Conservation (phyloP, 129 eudicot species). For the Cynara cardunculus region DNA sequence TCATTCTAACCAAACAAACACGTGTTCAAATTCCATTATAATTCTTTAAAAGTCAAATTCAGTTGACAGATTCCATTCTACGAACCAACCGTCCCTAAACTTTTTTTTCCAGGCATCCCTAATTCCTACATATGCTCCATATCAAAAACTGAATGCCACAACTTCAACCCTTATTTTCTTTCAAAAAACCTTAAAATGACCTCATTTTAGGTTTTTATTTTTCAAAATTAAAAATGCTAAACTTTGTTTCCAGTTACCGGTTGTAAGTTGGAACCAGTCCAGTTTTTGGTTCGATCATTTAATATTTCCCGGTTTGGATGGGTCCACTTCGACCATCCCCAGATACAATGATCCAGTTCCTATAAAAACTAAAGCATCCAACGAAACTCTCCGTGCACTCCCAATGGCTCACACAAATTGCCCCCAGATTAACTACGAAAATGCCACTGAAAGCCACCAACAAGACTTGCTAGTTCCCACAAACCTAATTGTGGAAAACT, state of each 20-base stretch:
- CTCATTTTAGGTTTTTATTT: too few species aligned
- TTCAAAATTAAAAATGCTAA: too few species aligned
- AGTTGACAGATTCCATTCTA: too few species aligned
- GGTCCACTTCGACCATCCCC: not conserved
- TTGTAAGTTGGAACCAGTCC: too few species aligned
- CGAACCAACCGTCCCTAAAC: too few species aligned
- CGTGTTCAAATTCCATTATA: too few species aligned
- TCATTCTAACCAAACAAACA: too few species aligned
- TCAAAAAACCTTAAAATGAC: not conserved
- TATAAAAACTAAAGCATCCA: not conserved
- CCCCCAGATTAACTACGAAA: conserved; percentile 29
- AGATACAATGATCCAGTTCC: not conserved
- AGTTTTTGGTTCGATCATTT: not conserved
- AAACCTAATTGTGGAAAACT: conserved; percentile 33
- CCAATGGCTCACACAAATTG: conserved; percentile 20
- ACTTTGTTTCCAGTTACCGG: too few species aligned
- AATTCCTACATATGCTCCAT: not conserved
- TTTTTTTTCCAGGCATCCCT: too few species aligned
- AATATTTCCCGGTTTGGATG: not conserved
- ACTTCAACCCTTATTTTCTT: not conserved
- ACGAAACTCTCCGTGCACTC: not conserved
- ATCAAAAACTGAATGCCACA: not conserved
- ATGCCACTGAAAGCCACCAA: conserved; percentile 18
- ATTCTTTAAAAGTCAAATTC: too few species aligned
- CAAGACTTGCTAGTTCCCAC: conserved; percentile 39